Conservation (phyloP, 2,329 filamentous ascomycete genomes). For the Tolypocladium album region DNA sequence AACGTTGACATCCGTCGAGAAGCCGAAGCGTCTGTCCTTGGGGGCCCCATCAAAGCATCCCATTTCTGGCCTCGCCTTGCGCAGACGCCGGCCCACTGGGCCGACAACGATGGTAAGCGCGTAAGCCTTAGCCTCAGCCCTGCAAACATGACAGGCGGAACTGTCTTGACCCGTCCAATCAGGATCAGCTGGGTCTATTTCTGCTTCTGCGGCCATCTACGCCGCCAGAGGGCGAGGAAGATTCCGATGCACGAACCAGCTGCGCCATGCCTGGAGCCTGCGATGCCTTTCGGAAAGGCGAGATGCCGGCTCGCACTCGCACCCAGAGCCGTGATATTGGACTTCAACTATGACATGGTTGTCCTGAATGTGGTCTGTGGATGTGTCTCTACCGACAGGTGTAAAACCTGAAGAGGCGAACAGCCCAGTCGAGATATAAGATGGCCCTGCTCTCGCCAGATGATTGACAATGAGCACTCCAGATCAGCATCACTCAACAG, state of each 20-base stretch:
- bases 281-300: background rate
- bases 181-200: background rate
- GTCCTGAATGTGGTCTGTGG: too few species aligned
- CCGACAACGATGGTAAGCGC: background rate
- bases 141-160: background rate
- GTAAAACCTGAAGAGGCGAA: background rate
- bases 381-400: background rate
- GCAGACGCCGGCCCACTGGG: background rate
- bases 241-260: background rate
- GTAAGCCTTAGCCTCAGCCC: background rate
- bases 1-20: background rate
- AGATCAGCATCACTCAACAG: background rate
- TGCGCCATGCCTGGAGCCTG: background rate
- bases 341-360: background rate
- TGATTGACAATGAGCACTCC: background rate
- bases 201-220: background rate
- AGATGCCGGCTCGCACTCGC: background rate
- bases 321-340: background rate
- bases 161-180: background rate
- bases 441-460: background rate
- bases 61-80: background rate
- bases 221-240: background rate
- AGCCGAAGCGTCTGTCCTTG: background rate
- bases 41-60: background rate
- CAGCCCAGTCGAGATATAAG: background rate